A percentile compares a stretch with the other conserved stretches of the same genome.
phyloP scores from a whole-genome alignment of 345 rosid species.

The Anacardium occidentale region DNA sequence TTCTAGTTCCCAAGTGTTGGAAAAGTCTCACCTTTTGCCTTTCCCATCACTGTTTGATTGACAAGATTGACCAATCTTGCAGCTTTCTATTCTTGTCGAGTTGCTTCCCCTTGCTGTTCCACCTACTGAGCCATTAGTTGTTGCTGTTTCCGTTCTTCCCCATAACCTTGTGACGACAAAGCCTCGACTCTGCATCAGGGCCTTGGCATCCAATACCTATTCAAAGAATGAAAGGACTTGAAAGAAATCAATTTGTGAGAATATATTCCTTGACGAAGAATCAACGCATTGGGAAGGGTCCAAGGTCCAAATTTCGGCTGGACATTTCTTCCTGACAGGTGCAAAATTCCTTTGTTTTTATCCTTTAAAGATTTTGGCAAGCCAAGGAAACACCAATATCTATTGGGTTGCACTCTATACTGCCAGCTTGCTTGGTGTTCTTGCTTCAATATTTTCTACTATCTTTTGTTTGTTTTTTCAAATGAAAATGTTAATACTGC shows the following conservation, averaged over 20 bases:
- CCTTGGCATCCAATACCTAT: constrained; percentile 50
- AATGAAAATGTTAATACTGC: no score
- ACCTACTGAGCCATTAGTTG: constrained; percentile 53
- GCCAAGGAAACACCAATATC: no score
- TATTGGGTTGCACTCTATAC: no score
- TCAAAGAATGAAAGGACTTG: constrained; percentile 35
- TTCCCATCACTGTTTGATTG: constrained; percentile 2
- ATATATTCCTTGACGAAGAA: background rate
- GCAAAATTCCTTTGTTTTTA: no score
- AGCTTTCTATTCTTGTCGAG: constrained; percentile 80
- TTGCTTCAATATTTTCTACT: no score
- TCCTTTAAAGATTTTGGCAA: no score
- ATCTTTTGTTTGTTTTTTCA: no score
- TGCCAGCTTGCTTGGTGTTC: no score
- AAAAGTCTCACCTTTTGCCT: background rate
- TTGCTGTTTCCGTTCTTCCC: constrained; percentile 80
- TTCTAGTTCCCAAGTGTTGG: background rate
- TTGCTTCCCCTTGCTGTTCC: constrained; percentile 79
- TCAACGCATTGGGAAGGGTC: constrained; percentile 5
- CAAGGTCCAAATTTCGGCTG: background rate
- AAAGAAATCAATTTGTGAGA: background rate
- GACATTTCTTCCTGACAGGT: no score
- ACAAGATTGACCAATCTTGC: constrained; percentile 26
- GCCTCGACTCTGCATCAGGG: constrained; percentile 76
- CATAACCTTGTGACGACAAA: constrained; percentile 66